Evolutionary conservation across 768 basidiomycete species (phyloP), one percentile per base, ranked within the genome.

Genomic region (Fistulinella prunicolor): DNA sequence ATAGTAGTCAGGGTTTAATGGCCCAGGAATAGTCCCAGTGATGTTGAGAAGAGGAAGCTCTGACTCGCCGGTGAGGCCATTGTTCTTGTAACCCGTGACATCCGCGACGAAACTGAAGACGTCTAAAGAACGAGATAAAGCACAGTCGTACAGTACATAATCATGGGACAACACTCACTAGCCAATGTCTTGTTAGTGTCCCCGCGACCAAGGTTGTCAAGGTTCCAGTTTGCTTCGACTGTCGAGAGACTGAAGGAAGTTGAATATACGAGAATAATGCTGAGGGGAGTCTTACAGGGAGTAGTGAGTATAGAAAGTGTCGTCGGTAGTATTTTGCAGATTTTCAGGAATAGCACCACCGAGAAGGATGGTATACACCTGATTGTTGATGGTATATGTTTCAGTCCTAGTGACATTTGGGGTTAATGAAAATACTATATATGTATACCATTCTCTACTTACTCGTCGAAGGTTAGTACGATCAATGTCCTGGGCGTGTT

Each of bases 391-490:
- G 7, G 59, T 47, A 37, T 64, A 60, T 0, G 60, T 60, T 17
- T 60, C 68, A 26, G 53, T 62, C 42, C 61, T 62, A 34, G 44
- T 14, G n/a, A 41, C 6, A 36, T 35, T 13, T 8, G 1, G n/a
- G 16, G 29, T 48, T n/a, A 32, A 26, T 56, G 36, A 6, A 17
- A 32, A 12, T 28, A 20, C 34, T n/a, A 26, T 13, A 12, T 35
- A 12, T 12, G 20, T 10, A 28, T 32, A 13, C 19, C 30, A 17
- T 21, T 41, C 13, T 52, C 51, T 46, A 70, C 74, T 50, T 65
- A 79, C 63, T 84, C 81, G 46, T 85, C 83, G 46, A 83, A 84
- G 0, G 80, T 83, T 38, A 83, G 58, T 5, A 83, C 53, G 53
- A 85, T 76, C 43, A 84, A 67, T 0, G 82, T 83, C 19, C 67